Conservation (phyloP, 2,329 filamentous ascomycete genomes). For the Bimuria novae-zelandiae region DNA sequence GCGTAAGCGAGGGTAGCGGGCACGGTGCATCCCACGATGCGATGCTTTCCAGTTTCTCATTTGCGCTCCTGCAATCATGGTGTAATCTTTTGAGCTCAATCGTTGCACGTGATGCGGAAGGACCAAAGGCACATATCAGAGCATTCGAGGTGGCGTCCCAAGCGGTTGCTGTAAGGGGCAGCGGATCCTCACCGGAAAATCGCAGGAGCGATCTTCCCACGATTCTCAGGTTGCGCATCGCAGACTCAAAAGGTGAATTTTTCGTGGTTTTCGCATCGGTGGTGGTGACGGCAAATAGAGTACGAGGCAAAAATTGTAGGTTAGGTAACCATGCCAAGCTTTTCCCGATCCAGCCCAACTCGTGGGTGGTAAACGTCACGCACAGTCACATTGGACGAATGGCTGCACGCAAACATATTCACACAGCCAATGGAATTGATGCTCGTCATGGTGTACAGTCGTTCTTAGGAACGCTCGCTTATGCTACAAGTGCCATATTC, state of each 20-base stretch:
- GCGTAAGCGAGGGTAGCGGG: slow-evolving; percentile 73
- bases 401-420: slow-evolving; percentile 6
- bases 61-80: slow-evolving; percentile 49
- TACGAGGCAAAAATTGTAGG: slow-evolving; percentile 23
- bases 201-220: slow-evolving; percentile 69
- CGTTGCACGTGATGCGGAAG: slow-evolving; percentile 67
- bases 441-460: slow-evolving; percentile 40
- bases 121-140: slow-evolving; percentile 83
- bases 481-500: slow-evolving; percentile 38
- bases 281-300: slow-evolving; percentile 10
- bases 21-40: slow-evolving; percentile 89
- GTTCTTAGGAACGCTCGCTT: slow-evolving; percentile 32
- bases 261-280: slow-evolving; percentile 17
- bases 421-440: slow-evolving; percentile 44
- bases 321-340: slow-evolving; percentile 28
- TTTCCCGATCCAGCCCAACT: slow-evolving; percentile 19
- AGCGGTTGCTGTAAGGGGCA: slow-evolving; percentile 73
- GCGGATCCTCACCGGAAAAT: slow-evolving; percentile 57
- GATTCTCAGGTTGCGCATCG: slow-evolving; percentile 87
- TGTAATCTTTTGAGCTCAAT: slow-evolving; percentile 71
- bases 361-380: slow-evolving; percentile 1
- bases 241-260: slow-evolving; percentile 6
- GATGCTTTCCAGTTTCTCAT: slow-evolving; percentile 55
- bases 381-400: slow-evolving; percentile 2
- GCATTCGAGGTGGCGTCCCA: slow-evolving; percentile 84